phyloP scores from a whole-genome alignment of 306 rosid species.

The Vigna unguiculata region DNA sequence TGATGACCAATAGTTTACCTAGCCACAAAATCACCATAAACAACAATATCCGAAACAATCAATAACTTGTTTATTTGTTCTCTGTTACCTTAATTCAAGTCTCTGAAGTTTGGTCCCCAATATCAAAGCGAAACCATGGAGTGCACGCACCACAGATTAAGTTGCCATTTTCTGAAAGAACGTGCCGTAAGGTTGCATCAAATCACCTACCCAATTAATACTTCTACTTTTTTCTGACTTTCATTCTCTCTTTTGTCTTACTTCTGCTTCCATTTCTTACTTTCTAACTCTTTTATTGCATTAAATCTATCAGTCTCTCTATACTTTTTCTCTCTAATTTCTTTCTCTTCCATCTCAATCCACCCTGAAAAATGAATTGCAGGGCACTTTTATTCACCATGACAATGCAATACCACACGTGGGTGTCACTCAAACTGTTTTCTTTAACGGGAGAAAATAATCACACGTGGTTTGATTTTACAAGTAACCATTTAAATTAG shows the following conservation, averaged over 20 bases:
- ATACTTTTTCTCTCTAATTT: neutral
- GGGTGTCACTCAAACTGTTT: constrained; percentile 4
- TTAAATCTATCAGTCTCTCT: neutral
- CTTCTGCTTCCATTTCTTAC: neutral
- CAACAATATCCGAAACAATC: too few relatives aligned
- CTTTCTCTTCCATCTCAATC: neutral
- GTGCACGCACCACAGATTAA: constrained; percentile 32
- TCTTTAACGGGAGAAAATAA: neutral
- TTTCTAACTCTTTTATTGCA: neutral
- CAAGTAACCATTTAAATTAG: constrained; percentile 2
- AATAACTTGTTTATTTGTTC: too few relatives aligned
- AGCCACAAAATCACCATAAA: too few relatives aligned
- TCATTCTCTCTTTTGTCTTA: neutral
- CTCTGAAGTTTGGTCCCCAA: neutral
- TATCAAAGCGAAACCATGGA: constrained; percentile 10
- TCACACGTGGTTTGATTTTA: neutral
- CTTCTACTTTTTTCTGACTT: too few relatives aligned
- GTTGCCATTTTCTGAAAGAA: constrained; percentile 26
- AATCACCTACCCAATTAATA: too few relatives aligned
- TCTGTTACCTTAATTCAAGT: neutral
- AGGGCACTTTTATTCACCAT: neutral
- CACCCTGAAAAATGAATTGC: neutral
- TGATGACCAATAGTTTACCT: too few relatives aligned
- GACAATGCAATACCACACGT: constrained; percentile 22
- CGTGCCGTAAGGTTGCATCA: too few relatives aligned